Percentiles rank a stretch among this genome's conserved stretches.
phyloP scores from a whole-genome alignment of 1,284 basidiomycete species.

The Trametes versicolor region DNA sequence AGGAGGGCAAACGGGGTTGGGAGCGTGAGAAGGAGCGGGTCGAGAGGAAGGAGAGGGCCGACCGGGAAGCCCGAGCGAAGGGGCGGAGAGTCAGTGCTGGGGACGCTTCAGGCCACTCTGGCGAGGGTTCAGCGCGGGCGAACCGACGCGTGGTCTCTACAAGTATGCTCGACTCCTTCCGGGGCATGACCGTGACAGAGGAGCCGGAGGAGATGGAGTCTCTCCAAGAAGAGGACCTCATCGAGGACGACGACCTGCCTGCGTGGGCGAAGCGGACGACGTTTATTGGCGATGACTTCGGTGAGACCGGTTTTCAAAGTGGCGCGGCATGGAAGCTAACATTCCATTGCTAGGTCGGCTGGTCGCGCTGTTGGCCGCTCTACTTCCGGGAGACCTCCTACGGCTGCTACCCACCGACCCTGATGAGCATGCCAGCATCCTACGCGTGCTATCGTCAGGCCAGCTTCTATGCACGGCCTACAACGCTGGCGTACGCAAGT shows the following conservation, averaged over 20 bases:
- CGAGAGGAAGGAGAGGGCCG: conserved; percentile 49
- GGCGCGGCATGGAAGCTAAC: background rate
- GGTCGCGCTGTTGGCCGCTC: conserved; percentile 62
- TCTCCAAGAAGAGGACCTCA: conserved; percentile 59
- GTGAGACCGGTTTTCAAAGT: conserved; percentile 50
- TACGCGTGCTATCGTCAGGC: conserved; percentile 76
- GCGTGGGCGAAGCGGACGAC: conserved; percentile 73
- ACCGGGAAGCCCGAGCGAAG: conserved; percentile 46
- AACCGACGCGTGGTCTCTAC: conserved; percentile 62
- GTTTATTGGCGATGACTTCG: conserved; percentile 65
- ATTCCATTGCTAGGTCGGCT: conserved; percentile 59
- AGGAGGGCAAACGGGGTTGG: conserved; percentile 64
- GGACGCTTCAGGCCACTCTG: conserved; percentile 43
- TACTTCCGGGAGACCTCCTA: conserved; percentile 55
- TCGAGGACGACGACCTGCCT: conserved; percentile 75
- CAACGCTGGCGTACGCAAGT: conserved; percentile 81
- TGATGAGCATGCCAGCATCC: conserved; percentile 53
- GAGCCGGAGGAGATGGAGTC: conserved; percentile 66
- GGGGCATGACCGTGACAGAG: conserved; percentile 58
- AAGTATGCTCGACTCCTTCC: conserved; percentile 61
- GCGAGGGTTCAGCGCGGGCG: conserved; percentile 32
- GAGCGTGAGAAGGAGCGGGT: conserved; percentile 56
- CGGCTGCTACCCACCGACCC: conserved; percentile 52
- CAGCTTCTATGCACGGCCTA: conserved; percentile 84
- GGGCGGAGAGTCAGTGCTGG: conserved; percentile 62